These are phyloP conservation scores for Colletotrichum tropicicola DNA, from an alignment of 2,329 filamentous ascomycete genomes.

Conservation along the genomic window DNA sequence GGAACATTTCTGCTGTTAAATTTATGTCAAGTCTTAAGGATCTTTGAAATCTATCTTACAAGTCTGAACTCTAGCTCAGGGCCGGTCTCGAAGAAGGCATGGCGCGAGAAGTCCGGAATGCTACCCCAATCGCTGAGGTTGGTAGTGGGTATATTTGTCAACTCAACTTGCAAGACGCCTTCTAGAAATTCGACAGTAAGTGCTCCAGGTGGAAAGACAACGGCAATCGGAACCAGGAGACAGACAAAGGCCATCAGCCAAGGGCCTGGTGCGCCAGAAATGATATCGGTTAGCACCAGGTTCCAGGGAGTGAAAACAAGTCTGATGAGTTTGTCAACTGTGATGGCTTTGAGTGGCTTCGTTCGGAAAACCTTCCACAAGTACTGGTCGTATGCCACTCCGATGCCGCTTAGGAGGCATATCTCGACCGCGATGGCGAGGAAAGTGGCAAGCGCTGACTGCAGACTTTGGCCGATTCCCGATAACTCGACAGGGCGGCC, in stretches of 20 bases:
- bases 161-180: not conserved
- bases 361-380: not conserved
- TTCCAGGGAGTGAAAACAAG: slow-evolving; percentile 8
- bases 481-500: not conserved
- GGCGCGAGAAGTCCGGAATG: not conserved
- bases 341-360: not conserved
- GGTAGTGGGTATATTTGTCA: not conserved
- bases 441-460: slow-evolving; percentile 81
- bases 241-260: not conserved
- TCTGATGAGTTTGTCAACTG: slow-evolving; percentile 3
- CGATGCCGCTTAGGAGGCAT: slow-evolving; percentile 53
- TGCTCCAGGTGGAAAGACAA: slow-evolving; percentile 8
- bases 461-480: slow-evolving; percentile 30
- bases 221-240: not conserved
- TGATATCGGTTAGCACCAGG: not conserved
- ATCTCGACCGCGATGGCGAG: slow-evolving; percentile 85
- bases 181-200: slow-evolving; percentile 9
- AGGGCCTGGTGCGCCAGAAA: not conserved
- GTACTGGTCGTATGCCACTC: slow-evolving; percentile 9
- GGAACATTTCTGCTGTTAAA: too few relatives aligned
- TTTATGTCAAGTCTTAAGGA: too few relatives aligned
- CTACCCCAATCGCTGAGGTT: slow-evolving; percentile 11
- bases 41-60: not conserved
- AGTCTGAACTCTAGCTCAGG: not conserved
- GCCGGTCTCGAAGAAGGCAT: not conserved